Conservation (phyloP, 768 basidiomycete species). For the Phlebiopsis gigantea region DNA sequence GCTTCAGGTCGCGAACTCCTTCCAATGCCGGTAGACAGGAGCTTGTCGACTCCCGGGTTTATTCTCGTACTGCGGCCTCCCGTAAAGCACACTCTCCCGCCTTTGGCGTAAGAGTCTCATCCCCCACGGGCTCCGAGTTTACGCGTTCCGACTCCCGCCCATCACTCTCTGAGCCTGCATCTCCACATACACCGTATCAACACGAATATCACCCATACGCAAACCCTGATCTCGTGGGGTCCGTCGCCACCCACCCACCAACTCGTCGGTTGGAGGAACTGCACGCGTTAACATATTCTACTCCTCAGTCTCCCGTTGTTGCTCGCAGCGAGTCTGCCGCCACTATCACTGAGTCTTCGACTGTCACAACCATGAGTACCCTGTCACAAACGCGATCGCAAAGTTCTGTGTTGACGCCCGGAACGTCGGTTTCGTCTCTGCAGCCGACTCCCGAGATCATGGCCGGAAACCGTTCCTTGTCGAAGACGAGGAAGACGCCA, state of each 20-base stretch:
- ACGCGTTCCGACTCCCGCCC: slow-evolving; percentile 15
- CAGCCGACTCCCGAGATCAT: slow-evolving; percentile 10
- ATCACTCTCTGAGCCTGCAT: slow-evolving; percentile 32
- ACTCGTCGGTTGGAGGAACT: slow-evolving; percentile 11
- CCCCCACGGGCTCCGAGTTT: slow-evolving; percentile 16
- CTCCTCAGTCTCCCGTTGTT: slow-evolving; percentile 27
- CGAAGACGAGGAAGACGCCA: slow-evolving; percentile 22
- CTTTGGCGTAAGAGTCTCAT: slow-evolving; percentile 12
- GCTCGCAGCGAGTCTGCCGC: slow-evolving; percentile 45
- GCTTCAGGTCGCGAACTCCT: slow-evolving; percentile 28
- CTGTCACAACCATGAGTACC: slow-evolving; percentile 25
- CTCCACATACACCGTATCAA: slow-evolving; percentile 16
- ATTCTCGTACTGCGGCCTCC: slow-evolving; percentile 9
- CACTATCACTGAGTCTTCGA: slow-evolving; percentile 39
- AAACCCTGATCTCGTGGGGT: slow-evolving; percentile 59
- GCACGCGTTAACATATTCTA: slow-evolving; percentile 14
- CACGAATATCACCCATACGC: slow-evolving; percentile 68
- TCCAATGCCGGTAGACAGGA: slow-evolving; percentile 18
- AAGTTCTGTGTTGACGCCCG: slow-evolving; percentile 24
- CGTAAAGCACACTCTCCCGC: slow-evolving; percentile 11
- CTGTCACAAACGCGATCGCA: slow-evolving; percentile 25
- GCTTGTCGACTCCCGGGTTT: slow-evolving; percentile 13
- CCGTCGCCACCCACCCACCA: not conserved
- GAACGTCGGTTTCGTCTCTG: slow-evolving; percentile 22
- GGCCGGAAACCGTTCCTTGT: slow-evolving; percentile 9